These are phyloP conservation scores for Asterophora lycoperdoides DNA, from an alignment of 768 basidiomycete species.

Conservation along the genomic window DNA sequence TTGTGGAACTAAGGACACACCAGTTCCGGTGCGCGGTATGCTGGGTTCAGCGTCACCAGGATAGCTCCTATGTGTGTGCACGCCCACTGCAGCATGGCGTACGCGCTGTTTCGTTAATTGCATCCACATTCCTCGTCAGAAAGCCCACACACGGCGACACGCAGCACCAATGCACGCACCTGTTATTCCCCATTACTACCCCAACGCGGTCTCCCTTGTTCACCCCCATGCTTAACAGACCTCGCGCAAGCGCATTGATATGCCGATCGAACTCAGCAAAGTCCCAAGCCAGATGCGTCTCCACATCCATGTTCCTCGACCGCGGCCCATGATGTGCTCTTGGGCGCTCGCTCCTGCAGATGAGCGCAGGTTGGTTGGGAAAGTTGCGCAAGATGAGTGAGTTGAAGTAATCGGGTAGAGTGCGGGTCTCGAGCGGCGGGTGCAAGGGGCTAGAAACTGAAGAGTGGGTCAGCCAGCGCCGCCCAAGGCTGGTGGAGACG, in stretches of 20 bases:
- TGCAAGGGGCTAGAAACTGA: slow-evolving; percentile 52
- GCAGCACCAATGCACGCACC: slow-evolving; percentile 37
- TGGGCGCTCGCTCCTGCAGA: slow-evolving; percentile 57
- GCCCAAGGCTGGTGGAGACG: not conserved
- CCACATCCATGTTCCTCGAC: slow-evolving; percentile 45
- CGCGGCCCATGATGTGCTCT: slow-evolving; percentile 58
- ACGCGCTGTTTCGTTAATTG: slow-evolving; percentile 48
- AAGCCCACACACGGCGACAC: not conserved
- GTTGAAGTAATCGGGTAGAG: slow-evolving; percentile 59
- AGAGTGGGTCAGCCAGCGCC: slow-evolving; percentile 40
- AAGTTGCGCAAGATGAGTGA: slow-evolving; percentile 50
- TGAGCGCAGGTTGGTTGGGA: slow-evolving; percentile 53
- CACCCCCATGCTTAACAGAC: slow-evolving; percentile 65
- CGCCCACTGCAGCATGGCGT: slow-evolving; percentile 82
- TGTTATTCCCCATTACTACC: slow-evolving; percentile 83
- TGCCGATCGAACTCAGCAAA: slow-evolving; percentile 67
- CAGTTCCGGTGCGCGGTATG: slow-evolving; percentile 68
- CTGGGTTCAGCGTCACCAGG: slow-evolving; percentile 79
- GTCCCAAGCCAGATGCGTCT: slow-evolving; percentile 63
- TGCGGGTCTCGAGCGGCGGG: slow-evolving; percentile 52
- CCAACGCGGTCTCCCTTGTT: slow-evolving; percentile 73
- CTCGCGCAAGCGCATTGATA: slow-evolving; percentile 64
- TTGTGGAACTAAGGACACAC: slow-evolving; percentile 33
- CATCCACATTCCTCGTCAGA: not conserved
- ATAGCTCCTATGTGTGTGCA: slow-evolving; percentile 83